Percentiles rank a stretch among this genome's conserved stretches.
These are phyloP conservation scores for Epichloe coenophiala DNA, from an alignment of 2,329 filamentous ascomycete genomes.

Conservation along the genomic window DNA sequence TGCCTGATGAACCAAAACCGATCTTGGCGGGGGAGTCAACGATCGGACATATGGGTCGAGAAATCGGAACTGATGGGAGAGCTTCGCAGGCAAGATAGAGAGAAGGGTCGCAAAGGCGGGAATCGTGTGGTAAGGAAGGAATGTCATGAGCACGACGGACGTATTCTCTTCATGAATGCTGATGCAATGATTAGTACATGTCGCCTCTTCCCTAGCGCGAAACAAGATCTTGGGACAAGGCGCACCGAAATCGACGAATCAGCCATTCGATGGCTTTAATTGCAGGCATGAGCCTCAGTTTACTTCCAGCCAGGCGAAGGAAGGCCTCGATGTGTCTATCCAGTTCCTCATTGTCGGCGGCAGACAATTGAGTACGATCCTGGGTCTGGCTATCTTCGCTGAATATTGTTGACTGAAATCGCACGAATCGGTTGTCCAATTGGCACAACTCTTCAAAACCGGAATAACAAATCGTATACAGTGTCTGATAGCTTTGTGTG, in stretches of 20 bases:
- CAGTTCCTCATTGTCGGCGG: conserved; percentile 67
- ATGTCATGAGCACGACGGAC: conserved; percentile 61
- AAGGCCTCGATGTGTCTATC: conserved; percentile 70
- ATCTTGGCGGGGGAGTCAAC: conserved; percentile 65
- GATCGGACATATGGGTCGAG: conserved; percentile 75
- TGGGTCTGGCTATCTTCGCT: conserved; percentile 84
- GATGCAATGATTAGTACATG: conserved; percentile 5
- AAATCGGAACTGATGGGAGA: conserved; percentile 69
- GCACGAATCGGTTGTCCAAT: conserved; percentile 65
- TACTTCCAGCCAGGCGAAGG: conserved; percentile 62
- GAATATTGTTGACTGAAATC: conserved; percentile 70
- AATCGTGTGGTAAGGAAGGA: conserved; percentile 82
- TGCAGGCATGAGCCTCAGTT: conserved; percentile 71
- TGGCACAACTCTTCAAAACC: conserved; percentile 86
- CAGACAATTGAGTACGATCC: conserved; percentile 75
- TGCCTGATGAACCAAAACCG: conserved; percentile 72
- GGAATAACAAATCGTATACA: conserved; percentile 76
- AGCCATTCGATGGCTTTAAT: conserved; percentile 93
- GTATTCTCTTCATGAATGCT: conserved; percentile 91
- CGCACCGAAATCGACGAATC: conserved; percentile 71
- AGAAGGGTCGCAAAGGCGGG: conserved; percentile 76
- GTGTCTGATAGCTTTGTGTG: conserved; percentile 76
- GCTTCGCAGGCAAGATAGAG: conserved; percentile 66
- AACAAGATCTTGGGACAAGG: neutral
- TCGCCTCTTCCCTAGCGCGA: neutral